Evolutionary conservation across 116 monocot genomes (phyloP), one percentile per base, ranked within the genome.

Genomic region (Dioscorea cayenensis): DNA sequence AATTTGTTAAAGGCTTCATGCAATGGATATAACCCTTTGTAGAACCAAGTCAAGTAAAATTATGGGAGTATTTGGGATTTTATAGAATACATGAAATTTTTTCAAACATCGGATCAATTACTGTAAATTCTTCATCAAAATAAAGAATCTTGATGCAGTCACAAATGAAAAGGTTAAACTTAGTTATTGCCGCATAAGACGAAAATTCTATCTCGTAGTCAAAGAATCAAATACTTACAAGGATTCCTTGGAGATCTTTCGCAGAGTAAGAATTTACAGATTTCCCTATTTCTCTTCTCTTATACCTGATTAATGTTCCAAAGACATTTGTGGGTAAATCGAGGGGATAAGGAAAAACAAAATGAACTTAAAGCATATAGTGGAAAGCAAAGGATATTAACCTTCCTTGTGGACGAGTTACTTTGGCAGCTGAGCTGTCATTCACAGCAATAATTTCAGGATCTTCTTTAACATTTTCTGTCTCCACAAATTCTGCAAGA

Each of bases 401-500:
- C 97, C 97, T 90, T 86, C 97, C 97, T 52, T 99, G 94, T 21
- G 97, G 97, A 18, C 97, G 84, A 50, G 94, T 93, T 66, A 60
- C 73, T 81, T 94, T 99, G 13, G 64, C 66, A 77, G 65, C 60
- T 75, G 35, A 1, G 63, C 73, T 80, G 28, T 66, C 69, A 62
- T 76, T 75, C n/a, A 65, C 35, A 60, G 61, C 60, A 27, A 83
- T 77, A 63, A 69, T 71, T 51, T 71, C 64, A 60, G 69, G 61
- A 70, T 76, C 76, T 63, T 16, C 52, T 49, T 69, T 37, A 51
- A 3, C 49, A 74, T 77, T 70, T 28, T 66, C 64, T 74, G 19
- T 67, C 58, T 77, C 77, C 49, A 9, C 6, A 50, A 58, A 62
- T 86, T 83, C 80, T 76, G 79, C 9, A 59, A 70, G 73, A 66